Percentiles rank a stretch among this genome's conserved stretches.
These are phyloP conservation scores for Fremontodendron californicum DNA, from an alignment of 345 rosid species.

Conservation along the genomic window DNA sequence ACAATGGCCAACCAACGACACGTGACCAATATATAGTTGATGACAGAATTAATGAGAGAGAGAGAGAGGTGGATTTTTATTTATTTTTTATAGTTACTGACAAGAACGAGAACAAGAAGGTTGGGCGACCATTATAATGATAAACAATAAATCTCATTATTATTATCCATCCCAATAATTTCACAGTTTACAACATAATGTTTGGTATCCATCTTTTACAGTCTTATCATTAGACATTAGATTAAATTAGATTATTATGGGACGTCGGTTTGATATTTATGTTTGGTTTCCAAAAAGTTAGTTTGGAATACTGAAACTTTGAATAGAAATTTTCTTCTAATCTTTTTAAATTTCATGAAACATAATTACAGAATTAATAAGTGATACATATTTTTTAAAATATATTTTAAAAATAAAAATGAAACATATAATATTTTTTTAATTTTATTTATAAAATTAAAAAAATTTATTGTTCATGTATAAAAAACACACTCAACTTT, in stretches of 20 bases:
- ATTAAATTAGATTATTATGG: neutral
- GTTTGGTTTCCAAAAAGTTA: neutral
- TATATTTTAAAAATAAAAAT: no score
- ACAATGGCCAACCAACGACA: slow-evolving; percentile 16
- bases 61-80: neutral
- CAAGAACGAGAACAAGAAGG: no score
- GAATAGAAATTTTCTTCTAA: no score
- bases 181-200: neutral
- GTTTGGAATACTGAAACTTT: neutral
- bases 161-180: neutral
- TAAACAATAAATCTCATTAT: neutral
- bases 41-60: neutral
- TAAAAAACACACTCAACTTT: no score
- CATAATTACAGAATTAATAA: no score
- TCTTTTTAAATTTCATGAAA: no score
- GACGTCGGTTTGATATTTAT: neutral
- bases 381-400: no score
- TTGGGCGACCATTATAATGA: neutral
- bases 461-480: no score
- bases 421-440: no score
- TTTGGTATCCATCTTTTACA: neutral
- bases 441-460: no score
- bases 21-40: slow-evolving; percentile 15
- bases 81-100: neutral
- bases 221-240: neutral